Conservation (phyloP, 2,329 filamentous ascomycete species). For the Calonectria honghensis region DNA sequence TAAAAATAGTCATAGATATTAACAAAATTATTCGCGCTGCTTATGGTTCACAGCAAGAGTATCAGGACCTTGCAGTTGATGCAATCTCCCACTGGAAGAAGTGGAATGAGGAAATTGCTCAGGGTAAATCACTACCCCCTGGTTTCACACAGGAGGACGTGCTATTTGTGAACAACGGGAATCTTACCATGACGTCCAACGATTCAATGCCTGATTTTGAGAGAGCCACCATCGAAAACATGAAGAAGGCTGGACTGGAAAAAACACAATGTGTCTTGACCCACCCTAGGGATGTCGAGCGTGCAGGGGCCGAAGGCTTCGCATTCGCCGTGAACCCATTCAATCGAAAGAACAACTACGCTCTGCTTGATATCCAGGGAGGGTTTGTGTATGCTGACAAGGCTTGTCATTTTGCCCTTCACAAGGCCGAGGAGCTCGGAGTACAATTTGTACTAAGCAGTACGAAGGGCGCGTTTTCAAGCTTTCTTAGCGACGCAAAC, state of each 20-base stretch:
- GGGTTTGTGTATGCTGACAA: slow-evolving; percentile 68
- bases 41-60: slow-evolving; percentile 28
- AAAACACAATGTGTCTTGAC: slow-evolving; percentile 20
- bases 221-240: slow-evolving; percentile 29
- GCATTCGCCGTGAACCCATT: slow-evolving; percentile 63
- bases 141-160: slow-evolving; percentile 11
- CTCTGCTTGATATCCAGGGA: slow-evolving; percentile 66
- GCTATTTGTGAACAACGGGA: slow-evolving; percentile 35
- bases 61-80: slow-evolving; percentile 29
- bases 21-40: slow-evolving; percentile 36
- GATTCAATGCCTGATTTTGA: slow-evolving; percentile 25
- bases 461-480: slow-evolving; percentile 56
- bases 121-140: slow-evolving; percentile 12
- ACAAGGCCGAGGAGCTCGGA: slow-evolving; percentile 64
- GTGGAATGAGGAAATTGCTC: slow-evolving; percentile 28
- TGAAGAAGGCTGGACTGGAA: slow-evolving; percentile 15
- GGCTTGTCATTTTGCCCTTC: slow-evolving; percentile 65
- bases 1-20: slow-evolving; percentile 7
- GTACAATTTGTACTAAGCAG: slow-evolving; percentile 64
- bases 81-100: slow-evolving; percentile 32
- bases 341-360: slow-evolving; percentile 55
- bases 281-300: slow-evolving; percentile 45
- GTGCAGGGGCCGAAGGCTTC: slow-evolving; percentile 56
- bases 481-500: slow-evolving; percentile 48
- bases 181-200: slow-evolving; percentile 23